Percentiles rank a stretch among this genome's conserved stretches.
Conservation (phyloP, 2,329 filamentous ascomycete species). For the Xylariaceae sp. region DNA sequence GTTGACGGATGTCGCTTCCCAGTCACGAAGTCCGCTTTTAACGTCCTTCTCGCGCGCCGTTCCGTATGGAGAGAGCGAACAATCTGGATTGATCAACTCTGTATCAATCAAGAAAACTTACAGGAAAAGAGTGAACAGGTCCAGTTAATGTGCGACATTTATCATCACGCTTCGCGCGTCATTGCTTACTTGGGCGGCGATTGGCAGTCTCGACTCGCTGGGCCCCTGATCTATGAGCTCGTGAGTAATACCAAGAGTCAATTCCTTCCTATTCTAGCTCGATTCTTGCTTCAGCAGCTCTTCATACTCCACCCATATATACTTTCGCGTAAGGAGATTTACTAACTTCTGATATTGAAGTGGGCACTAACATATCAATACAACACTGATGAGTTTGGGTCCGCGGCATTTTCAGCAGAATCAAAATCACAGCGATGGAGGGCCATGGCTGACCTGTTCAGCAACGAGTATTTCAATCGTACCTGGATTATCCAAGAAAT, state of each 20-base stretch:
- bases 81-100: conserved; percentile 30
- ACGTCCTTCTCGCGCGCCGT: conserved; percentile 23
- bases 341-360: background rate
- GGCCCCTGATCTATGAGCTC: conserved; percentile 12
- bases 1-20: conserved; percentile 22
- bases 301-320: too few species aligned
- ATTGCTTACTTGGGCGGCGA: conserved; percentile 16
- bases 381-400: background rate
- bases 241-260: background rate
- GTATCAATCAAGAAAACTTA: conserved; percentile 25
- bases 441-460: conserved; percentile 17
- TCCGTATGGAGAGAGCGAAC: conserved; percentile 18
- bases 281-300: too few species aligned
- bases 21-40: conserved; percentile 24
- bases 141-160: conserved; percentile 26
- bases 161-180: conserved; percentile 21
- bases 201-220: conserved; percentile 17
- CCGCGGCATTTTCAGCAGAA: background rate
- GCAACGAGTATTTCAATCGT: conserved; percentile 24
- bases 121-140: conserved; percentile 27
- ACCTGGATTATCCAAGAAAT: conserved; percentile 28
- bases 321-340: background rate
- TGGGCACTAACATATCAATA: conserved; percentile 3
- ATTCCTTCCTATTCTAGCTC: too few species aligned
- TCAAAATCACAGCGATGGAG: conserved; percentile 9